These are phyloP conservation scores for Roridomyces roridus DNA, from an alignment of 768 basidiomycete genomes.

Conservation along the genomic window DNA sequence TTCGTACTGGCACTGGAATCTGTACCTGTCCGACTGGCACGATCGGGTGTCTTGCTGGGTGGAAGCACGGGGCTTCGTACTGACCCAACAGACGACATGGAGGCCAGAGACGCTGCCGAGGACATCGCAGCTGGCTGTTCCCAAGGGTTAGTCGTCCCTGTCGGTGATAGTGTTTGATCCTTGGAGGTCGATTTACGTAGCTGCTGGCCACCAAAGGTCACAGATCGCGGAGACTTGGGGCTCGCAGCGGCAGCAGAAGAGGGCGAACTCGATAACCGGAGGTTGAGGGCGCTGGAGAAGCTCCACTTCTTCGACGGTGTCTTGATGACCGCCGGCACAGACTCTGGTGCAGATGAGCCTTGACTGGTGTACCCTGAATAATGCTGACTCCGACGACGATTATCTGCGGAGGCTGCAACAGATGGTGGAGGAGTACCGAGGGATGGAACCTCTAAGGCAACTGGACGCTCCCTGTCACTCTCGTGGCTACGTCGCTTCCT, in stretches of 20 bases:
- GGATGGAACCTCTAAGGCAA: slow-evolving; percentile 58
- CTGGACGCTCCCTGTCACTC: slow-evolving; percentile 51
- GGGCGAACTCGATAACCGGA: slow-evolving; percentile 73
- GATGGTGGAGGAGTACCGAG: slow-evolving; percentile 34
- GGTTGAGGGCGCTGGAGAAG: slow-evolving; percentile 84
- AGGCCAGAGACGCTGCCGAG: slow-evolving; percentile 78
- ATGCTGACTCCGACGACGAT: slow-evolving; percentile 47
- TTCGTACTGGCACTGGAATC: slow-evolving; percentile 80
- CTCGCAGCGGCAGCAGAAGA: slow-evolving; percentile 55
- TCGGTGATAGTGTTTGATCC: slow-evolving; percentile 59
- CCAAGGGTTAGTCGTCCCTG: slow-evolving; percentile 55
- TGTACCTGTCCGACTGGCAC: slow-evolving; percentile 73
- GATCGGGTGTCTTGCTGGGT: slow-evolving; percentile 67
- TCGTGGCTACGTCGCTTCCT: slow-evolving; percentile 51
- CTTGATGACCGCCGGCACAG: slow-evolving; percentile 58
- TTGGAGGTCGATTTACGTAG: slow-evolving; percentile 73
- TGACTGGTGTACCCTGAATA: slow-evolving; percentile 40
- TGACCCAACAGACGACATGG: slow-evolving; percentile 77
- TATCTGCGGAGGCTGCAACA: slow-evolving; percentile 35
- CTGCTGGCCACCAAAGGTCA: slow-evolving; percentile 65
- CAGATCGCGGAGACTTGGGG: slow-evolving; percentile 67
- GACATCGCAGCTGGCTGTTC: slow-evolving; percentile 78
- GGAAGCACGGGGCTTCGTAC: slow-evolving; percentile 55
- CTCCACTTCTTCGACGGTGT: slow-evolving; percentile 98
- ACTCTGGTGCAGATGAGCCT: slow-evolving; percentile 48